Percentiles rank a stretch among this genome's conserved stretches.
Evolutionary conservation across 805 yeast genomes (phyloP).

Genomic region (Metschnikowia vanudenii): DNA sequence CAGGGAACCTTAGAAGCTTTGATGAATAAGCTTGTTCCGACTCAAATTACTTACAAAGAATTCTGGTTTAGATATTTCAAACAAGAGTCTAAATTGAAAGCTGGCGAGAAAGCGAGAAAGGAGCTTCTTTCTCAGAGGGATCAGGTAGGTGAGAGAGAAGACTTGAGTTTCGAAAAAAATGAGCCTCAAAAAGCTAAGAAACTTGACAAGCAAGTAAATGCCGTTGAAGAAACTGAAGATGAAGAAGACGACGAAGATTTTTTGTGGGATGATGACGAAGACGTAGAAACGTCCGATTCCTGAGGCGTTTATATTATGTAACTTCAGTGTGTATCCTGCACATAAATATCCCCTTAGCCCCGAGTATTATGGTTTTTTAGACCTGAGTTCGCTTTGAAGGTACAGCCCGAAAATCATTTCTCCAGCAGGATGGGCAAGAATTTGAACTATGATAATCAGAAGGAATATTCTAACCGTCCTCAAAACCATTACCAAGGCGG

Average conservation of each 20-base stretch:
- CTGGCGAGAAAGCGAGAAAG: slow-evolving; percentile 66
- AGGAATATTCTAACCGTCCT: neutral
- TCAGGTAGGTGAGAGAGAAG: slow-evolving; percentile 21
- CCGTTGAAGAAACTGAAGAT: slow-evolving; percentile 52
- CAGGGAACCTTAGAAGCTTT: slow-evolving; percentile 50
- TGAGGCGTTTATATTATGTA: slow-evolving; percentile 1
- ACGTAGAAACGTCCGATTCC: neutral
- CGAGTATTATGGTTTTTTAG: neutral
- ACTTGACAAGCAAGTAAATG: slow-evolving; percentile 24
- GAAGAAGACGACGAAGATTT: slow-evolving; percentile 28
- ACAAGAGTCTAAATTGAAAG: slow-evolving; percentile 50
- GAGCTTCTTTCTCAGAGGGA: slow-evolving; percentile 43
- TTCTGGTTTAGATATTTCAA: slow-evolving; percentile 79
- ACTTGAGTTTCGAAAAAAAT: slow-evolving; percentile 12
- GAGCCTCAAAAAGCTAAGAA: neutral
- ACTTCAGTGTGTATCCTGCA: neutral
- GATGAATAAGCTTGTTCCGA: slow-evolving; percentile 68
- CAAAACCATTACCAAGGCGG: neutral
- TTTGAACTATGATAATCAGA: neutral
- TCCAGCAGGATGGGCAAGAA: slow-evolving; percentile 1
- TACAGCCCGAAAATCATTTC: neutral
- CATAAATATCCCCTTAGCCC: neutral
- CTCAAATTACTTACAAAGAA: slow-evolving; percentile 49
- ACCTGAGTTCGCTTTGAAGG: neutral
- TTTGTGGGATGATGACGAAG: slow-evolving; percentile 10